These are phyloP conservation scores for Haematococcus lacustris DNA, from an alignment of 139 green algal species.

Conservation along the genomic window DNA sequence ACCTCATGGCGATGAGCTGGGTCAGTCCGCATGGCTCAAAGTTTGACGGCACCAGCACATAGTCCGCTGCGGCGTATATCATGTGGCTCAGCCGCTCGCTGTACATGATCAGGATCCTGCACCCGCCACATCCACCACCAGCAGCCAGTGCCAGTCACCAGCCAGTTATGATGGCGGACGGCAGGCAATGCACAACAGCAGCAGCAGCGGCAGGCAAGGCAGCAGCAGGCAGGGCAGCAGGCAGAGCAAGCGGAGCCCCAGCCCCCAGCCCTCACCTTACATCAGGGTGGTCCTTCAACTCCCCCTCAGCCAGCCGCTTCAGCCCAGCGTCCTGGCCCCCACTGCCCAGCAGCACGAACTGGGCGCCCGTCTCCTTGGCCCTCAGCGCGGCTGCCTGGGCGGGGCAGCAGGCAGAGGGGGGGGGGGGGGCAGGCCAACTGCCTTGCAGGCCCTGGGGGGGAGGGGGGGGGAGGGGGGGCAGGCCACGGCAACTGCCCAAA, in stretches of 20 bases:
- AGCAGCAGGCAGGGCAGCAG: no score
- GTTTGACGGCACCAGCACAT: conserved; percentile 90
- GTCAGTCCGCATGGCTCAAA: conserved; percentile 96
- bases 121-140: no score
- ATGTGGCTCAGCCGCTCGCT: conserved; percentile 15
- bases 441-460: no score
- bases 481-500: not conserved
- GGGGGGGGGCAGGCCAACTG: no score
- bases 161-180: no score
- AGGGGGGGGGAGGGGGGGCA: no score
- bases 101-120: conserved; percentile 19
- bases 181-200: no score
- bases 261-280: conserved; percentile 10
- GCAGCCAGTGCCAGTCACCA: no score
- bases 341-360: conserved; percentile 90
- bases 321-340: conserved; percentile 79
- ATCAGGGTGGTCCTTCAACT: conserved; percentile 47
- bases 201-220: no score
- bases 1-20: no score
- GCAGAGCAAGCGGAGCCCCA: no score
- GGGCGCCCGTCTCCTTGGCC: conserved; percentile 63
- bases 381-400: conserved; percentile 47
- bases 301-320: conserved; percentile 52
- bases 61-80: conserved; percentile 86
- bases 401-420: no score